Evolutionary conservation across 1,284 basidiomycete genomes (phyloP).

Genomic region (Volvariella surrecta): DNA sequence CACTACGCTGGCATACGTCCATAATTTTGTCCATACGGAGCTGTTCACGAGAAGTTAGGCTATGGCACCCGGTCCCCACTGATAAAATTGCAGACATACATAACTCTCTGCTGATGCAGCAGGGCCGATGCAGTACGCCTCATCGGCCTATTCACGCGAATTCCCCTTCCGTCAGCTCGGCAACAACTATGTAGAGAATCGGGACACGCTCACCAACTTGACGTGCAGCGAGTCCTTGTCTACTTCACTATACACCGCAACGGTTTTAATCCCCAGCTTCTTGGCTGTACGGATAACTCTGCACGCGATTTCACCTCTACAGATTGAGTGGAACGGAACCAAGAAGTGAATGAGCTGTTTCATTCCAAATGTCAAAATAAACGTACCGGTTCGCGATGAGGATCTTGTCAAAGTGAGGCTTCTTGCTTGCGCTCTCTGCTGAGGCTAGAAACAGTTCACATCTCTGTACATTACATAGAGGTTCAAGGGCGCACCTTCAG

Average conservation of each 20-base stretch:
- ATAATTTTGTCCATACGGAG: constrained; percentile 86
- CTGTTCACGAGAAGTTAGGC: constrained; percentile 30
- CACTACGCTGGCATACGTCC: constrained; percentile 68
- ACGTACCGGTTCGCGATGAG: constrained; percentile 75
- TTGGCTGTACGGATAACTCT: constrained; percentile 87
- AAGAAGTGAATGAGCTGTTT: neutral
- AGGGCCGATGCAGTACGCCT: constrained; percentile 90
- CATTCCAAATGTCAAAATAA: too few relatives aligned
- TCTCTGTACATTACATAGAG: neutral
- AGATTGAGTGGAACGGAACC: too few relatives aligned
- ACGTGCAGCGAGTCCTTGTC: constrained; percentile 79
- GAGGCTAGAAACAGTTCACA: neutral
- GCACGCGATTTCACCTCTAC: constrained; percentile 89
- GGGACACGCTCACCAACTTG: constrained; percentile 39
- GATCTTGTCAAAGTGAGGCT: constrained; percentile 73
- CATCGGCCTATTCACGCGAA: constrained; percentile 64
- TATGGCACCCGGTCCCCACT: constrained; percentile 1
- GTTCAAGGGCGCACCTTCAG: neutral
- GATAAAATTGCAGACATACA: constrained; percentile 36
- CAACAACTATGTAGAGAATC: neutral
- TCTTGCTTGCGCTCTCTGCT: neutral
- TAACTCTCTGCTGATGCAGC: constrained; percentile 86
- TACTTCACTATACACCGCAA: constrained; percentile 85
- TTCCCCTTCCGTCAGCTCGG: constrained; percentile 1
- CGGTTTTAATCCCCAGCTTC: constrained; percentile 82